Conservation (phyloP, 306 rosid genomes). For the Cucumis hystrix region DNA sequence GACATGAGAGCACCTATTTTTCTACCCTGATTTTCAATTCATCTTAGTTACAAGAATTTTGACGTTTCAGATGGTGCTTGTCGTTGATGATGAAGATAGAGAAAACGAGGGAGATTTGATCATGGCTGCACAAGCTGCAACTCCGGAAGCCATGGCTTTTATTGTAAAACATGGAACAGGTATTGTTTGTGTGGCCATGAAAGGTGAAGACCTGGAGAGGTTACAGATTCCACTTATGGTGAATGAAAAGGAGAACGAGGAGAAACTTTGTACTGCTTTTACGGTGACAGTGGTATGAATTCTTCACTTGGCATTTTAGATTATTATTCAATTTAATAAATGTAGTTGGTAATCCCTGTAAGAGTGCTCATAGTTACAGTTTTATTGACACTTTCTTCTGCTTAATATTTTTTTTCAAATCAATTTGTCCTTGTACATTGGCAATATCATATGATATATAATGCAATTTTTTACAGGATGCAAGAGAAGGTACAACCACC, state of each 20-base stretch:
- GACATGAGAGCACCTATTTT: neutral
- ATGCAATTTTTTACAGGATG: conserved; percentile 30
- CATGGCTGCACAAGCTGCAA: conserved; percentile 73
- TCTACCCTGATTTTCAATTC: neutral
- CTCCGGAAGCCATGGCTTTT: conserved; percentile 87
- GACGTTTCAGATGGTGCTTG: conserved; percentile 57
- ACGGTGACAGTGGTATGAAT: conserved; percentile 69
- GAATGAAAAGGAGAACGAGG: conserved; percentile 49
- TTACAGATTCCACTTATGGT: conserved; percentile 76
- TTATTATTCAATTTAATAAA: neutral
- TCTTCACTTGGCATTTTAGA: neutral
- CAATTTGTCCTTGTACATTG: neutral
- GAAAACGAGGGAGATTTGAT: conserved; percentile 86
- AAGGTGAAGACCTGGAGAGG: conserved; percentile 60
- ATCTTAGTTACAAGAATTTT: neutral
- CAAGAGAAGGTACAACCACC: conserved; percentile 71
- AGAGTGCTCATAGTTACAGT: neutral
- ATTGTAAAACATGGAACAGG: conserved; percentile 83
- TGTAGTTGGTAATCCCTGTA: neutral
- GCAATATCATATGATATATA: neutral
- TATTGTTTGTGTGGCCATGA: conserved; percentile 76
- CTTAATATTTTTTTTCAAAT: neutral
- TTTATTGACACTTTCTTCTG: neutral
- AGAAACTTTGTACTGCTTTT: conserved; percentile 64
- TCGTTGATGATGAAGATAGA: conserved; percentile 77